A percentile compares a stretch with the other conserved stretches of the same genome.
phyloP scores from a whole-genome alignment of 768 basidiomycete species.

The Tricholoma sp. region DNA sequence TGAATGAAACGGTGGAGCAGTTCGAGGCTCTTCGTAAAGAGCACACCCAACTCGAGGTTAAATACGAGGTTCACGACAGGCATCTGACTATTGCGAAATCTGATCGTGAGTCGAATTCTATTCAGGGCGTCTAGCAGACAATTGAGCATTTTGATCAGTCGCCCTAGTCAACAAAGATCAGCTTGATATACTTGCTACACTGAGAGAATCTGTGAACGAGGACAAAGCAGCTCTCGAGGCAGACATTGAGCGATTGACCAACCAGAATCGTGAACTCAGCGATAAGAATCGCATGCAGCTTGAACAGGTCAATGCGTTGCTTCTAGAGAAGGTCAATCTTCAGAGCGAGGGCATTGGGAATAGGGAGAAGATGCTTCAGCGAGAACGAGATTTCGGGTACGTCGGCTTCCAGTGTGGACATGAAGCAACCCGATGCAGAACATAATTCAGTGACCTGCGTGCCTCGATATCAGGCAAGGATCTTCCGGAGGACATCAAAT shows the following conservation, averaged over 20 bases:
- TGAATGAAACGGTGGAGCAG: conserved; percentile 85
- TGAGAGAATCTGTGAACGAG: conserved; percentile 85
- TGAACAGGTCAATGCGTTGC: conserved; percentile 78
- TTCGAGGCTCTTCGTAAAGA: conserved; percentile 66
- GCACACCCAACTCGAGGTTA: conserved; percentile 68
- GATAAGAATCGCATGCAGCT: conserved; percentile 91
- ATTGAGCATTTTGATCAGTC: conserved; percentile 41
- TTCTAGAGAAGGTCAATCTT: conserved; percentile 87
- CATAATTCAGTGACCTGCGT: conserved; percentile 58
- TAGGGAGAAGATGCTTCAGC: conserved; percentile 79
- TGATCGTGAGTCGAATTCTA: conserved; percentile 54
- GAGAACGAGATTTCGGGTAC: conserved; percentile 83
- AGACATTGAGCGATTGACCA: conserved; percentile 59
- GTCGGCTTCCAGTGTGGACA: conserved; percentile 5
- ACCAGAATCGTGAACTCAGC: conserved; percentile 61
- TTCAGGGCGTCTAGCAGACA: not conserved
- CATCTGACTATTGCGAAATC: conserved; percentile 83
- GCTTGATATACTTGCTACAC: conserved; percentile 77
- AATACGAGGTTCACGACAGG: conserved; percentile 52
- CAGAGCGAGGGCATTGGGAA: conserved; percentile 91
- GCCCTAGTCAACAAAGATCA: conserved; percentile 92
- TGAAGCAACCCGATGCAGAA: conserved; percentile 1
- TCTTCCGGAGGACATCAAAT: conserved; percentile 77
- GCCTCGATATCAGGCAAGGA: conserved; percentile 74
- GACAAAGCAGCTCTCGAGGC: conserved; percentile 75